phyloP scores from a whole-genome alignment of 1,139 yeast species.

The Candida labiduridarum region DNA sequence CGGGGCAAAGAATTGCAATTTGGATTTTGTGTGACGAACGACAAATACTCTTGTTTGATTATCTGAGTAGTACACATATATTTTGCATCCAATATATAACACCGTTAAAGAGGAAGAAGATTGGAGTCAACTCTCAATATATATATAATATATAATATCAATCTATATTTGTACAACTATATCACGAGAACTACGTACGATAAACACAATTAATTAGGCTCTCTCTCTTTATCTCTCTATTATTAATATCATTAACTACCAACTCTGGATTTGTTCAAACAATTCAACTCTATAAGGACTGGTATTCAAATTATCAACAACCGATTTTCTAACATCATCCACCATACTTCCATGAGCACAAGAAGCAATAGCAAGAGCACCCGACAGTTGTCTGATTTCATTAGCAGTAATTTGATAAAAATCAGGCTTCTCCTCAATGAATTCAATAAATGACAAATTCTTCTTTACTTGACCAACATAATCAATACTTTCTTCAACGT shows the following conservation, averaged over 20 bases:
- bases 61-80: neutral
- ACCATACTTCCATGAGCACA: constrained; percentile 49
- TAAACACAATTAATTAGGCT: no score
- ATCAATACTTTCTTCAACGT: constrained; percentile 19
- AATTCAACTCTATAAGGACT: constrained; percentile 40
- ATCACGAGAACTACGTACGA: neutral
- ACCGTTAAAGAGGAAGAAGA: no score
- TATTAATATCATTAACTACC: neutral
- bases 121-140: no score
- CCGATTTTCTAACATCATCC: constrained; percentile 38
- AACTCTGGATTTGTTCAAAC: constrained; percentile 40
- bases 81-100: no score
- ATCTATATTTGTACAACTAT: neutral
- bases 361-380: constrained; percentile 39
- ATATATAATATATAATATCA: neutral
- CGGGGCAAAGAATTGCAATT: neutral
- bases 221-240: neutral
- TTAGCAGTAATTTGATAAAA: constrained; percentile 34
- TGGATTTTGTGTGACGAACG: neutral
- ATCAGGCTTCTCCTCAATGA: constrained; percentile 46
- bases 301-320: constrained; percentile 31
- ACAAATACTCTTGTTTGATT: neutral
- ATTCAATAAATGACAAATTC: constrained; percentile 27
- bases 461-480: constrained; percentile 21
- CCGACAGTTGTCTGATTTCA: constrained; percentile 32